A percentile compares a stretch with the other conserved stretches of the same genome.
Conservation (phyloP, 2,329 filamentous ascomycete species). For the Talaromyces sp. region DNA sequence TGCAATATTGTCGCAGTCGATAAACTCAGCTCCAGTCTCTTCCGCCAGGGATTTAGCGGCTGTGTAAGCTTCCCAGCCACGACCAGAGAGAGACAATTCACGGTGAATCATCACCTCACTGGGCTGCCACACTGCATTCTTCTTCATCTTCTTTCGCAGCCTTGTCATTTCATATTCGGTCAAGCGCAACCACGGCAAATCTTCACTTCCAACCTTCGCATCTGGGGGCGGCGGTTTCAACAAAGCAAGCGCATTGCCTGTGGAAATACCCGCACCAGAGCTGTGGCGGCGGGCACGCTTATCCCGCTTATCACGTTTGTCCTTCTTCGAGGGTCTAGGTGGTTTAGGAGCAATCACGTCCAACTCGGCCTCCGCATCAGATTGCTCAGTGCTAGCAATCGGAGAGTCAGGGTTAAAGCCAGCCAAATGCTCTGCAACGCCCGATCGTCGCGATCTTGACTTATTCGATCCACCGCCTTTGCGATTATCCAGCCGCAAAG, state of each 20-base stretch:
- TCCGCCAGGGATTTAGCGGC: conserved; percentile 56
- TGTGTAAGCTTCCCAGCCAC: conserved; percentile 55
- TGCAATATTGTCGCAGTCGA: conserved; percentile 57
- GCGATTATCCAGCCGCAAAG: conserved; percentile 42
- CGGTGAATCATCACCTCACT: conserved; percentile 69
- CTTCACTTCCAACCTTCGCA: conserved; percentile 62
- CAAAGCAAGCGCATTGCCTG: conserved; percentile 62
- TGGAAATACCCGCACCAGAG: conserved; percentile 48
- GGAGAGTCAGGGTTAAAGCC: conserved; percentile 48
- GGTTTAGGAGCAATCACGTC: conserved; percentile 14
- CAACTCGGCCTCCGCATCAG: conserved; percentile 41
- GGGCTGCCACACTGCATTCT: conserved; percentile 70
- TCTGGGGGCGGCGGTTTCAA: conserved; percentile 63
- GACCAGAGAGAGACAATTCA: conserved; percentile 62
- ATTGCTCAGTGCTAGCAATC: conserved; percentile 51
- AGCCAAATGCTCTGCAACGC: conserved; percentile 39
- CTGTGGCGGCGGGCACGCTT: too few species aligned
- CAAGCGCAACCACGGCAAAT: conserved; percentile 65
- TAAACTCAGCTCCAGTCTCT: conserved; percentile 55
- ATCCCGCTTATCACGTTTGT: conserved; percentile 44
- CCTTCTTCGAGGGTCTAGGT: conserved; percentile 41
- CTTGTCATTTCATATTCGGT: conserved; percentile 70
- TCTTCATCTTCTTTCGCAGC: conserved; percentile 69
- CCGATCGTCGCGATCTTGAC: conserved; percentile 41
- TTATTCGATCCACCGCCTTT: conserved; percentile 32